Base-by-base conservation (phyloP, 176 grass and related monocot species). In the Eragrostis nindensis region DNA sequence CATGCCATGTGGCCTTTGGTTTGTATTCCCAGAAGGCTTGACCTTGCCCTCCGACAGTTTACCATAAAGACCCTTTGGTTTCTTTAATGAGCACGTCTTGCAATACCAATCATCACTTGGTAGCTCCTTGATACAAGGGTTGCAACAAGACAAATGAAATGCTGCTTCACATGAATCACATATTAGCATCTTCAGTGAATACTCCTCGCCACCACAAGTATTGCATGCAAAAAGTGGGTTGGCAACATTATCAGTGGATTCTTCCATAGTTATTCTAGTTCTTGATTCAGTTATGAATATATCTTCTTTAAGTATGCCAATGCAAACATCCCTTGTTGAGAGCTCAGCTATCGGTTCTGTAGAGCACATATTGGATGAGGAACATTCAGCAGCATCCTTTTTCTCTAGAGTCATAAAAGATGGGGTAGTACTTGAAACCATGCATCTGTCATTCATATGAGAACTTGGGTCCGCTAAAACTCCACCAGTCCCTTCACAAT, bases 81-180 rank as follows among this genome's bases (percentile, higher is more conserved):
- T 93, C 56, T 69, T 91, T 53, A 59, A 66, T 11, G 71, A 95
- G 84, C 96, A 99, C 59, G 86, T 62, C 38, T 66, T 64, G 63
- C 96, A 99, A 82, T 89, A 90, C 96, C 96, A 99, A 27, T 93
- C 84, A 55, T 83, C 86, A 71, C 36, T 17, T 74, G 75, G 86
- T 66, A 79, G 40, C 38, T 79, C 76, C 38, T 82, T 47, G 53
- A 84, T 65, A 84, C 32, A 53, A 73, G 83, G 88, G 43, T 19
- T 88, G 78, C 90, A 95, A 84, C 96, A 95, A 57, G 86, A 84
- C 42, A 91, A 68, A 87, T 99, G 96, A 82, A 91, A 99, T 86
- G 92, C 88, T 82, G 77, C 88, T 76, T 95, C 96, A 79, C 96
- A 99, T 55, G 69, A 81, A 75, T 99, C 96, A 74, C 96, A 99